Evolutionary conservation across 23 red algal genomes (phyloP), one percentile per base, ranked within the genome.

Genomic region (Agarophyton chilense): DNA sequence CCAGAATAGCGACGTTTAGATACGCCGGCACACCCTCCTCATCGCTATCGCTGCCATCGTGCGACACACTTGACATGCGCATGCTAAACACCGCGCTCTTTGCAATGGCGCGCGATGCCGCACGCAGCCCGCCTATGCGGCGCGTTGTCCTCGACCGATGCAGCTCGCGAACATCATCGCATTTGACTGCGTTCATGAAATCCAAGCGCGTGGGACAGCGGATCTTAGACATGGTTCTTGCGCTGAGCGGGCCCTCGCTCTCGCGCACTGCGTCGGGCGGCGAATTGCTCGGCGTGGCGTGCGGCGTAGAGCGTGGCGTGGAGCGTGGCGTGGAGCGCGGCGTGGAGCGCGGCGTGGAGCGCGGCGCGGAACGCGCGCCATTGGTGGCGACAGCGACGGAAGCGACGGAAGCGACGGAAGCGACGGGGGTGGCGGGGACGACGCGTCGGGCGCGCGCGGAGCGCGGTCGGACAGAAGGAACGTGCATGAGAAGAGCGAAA

Each of bases 1-100:
- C 85, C 50, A 89, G n/a, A 44, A 89, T 50, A 19, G 44, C 43
- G 16, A 28, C 50, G 26, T 72, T 72, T 10, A 89, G 54, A 52
- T 89, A 55, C 53, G 85, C 67, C 39, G 85, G 61, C 26, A 89
- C 67, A 12, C 67, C 85, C 28, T 89, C 85, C 0, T 89, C 85
- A 47, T 78, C 72, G 22, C 77, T 80, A 21, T 80, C 77, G 50
- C 51, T 80, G 35, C 51, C 77, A 14, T 80, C 77, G 19, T 80
- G 41, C 17, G 77, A 50, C 35, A 80, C 51, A 14, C 51, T 55
- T 2, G 77, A 80, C 35, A 43, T 80, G 17, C 77, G 45, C 50
- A 80, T 55, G 21, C 51, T 41, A 19, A 80, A 55, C 7, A 80
- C 7, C 0, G 77, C 25, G 35, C 35, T 41, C 28, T 28, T 80